Evolutionary conservation across 2,329 filamentous ascomycete genomes (phyloP), one percentile per base, ranked within the genome.

Genomic region (Cytospora schulzeri): DNA sequence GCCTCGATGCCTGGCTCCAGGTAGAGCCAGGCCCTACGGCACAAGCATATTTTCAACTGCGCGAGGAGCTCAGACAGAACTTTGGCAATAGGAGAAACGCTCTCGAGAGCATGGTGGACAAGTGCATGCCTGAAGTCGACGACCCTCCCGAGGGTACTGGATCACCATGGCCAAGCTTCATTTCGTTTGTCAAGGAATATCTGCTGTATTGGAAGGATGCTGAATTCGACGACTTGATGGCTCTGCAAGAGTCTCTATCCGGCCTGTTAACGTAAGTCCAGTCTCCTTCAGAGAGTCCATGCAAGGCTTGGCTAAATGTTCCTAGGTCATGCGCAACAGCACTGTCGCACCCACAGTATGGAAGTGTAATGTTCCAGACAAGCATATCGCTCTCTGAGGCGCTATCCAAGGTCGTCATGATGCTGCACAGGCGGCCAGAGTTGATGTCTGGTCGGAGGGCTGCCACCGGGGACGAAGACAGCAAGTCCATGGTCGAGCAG

Each of bases 331-430:
- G 91, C 70, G 90, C 92, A 29, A 91, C 91, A 24, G 93, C 93
- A 0, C 85, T 97, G 56, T 87, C 88, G 8, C 90, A 97, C 71
- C 87, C 90, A 1, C 88, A 88, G 15, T 88, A 93, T 73, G 94
- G 94, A 35, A 85, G 89, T 33, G 84, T 97, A 71, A 87, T 97
- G 70, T 85, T 97, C 50, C 89, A 92, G 51, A 93, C 92, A 3
- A 91, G 92, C 73, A 88, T 97, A 70, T 90, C 90, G 33, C 85
- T 96, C 60, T 94, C 91, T 35, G 88, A 90, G 69, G 87, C 92
- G 9, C 85, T 97, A 28, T 90, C 92, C 11, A 88, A 89, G 69
- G 84, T 97, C 63, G 93, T 93, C 29, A 92, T 97, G 80, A 90
- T 87, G 59, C 83, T 97, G 48, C 92, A 94, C 74, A 90, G 89